Base-by-base conservation (phyloP, 2,329 filamentous ascomycete genomes). In the Lasiodiplodia gonubiensis region DNA sequence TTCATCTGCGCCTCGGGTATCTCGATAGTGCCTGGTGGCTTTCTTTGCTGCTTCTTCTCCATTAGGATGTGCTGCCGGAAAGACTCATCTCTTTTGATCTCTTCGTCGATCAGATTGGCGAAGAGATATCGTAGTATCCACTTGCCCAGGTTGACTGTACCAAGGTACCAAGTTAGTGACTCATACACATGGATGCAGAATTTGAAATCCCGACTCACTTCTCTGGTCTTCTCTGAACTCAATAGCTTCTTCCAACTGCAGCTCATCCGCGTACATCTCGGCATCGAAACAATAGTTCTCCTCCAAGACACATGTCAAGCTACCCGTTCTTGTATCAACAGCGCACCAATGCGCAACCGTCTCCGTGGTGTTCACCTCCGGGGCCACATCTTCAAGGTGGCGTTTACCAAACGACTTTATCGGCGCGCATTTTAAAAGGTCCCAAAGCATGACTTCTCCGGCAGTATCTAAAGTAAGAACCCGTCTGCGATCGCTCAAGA, bases 211-310 rank as follows among this genome's bases (percentile, higher is more conserved):
- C 27, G 4, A 78, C 89, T 75, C 86, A 94, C 92, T 97, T 81
- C 95, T 88, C 80, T 98, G 94, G 73, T 99, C 95, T 73, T 98
- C 94, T 67, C 91, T 86, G 75, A 97, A 97, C 14, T 94, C 90
- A 21, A 91, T 83, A n/a, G 87, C 83, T 70, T 93, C 90, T 12
- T 91, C 86, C 66, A 94, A 72, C 49, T 89, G 84, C 42, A 96
- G 82, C 79, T 98, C 94, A 76, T 99, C 95, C 0, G 93, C 94
- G 77, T 99, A 99, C 79, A 97, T 91, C 75, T 99, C 95, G 18
- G 94, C 95, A 79, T 99, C 95, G 73, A 99, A 99, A 77, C 94
- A 97, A 72, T 96, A 96, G 74, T 95, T 96, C 49, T 94, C 92
- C 75, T 99, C 95, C 21, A 99, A 80, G 21, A 96, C 90, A 3